These are phyloP conservation scores for Mrakia frigida DNA, from an alignment of 768 basidiomycete species.

Conservation along the genomic window DNA sequence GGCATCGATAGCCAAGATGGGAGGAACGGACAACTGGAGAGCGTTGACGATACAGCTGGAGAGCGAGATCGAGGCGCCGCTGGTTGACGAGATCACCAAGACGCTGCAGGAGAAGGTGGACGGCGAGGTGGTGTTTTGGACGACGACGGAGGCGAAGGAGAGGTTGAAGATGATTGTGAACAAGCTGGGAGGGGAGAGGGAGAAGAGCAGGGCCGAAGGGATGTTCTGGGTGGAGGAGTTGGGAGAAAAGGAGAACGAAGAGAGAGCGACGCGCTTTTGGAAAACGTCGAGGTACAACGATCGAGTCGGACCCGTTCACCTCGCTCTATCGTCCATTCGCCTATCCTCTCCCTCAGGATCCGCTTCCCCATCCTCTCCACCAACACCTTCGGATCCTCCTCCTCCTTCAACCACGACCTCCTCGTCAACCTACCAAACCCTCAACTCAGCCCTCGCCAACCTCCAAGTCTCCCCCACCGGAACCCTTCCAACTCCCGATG, in stretches of 20 bases:
- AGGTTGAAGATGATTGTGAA: slow-evolving; percentile 69
- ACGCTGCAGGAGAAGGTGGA: neutral
- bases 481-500: too few relatives aligned
- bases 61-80: slow-evolving; percentile 64
- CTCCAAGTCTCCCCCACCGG: neutral
- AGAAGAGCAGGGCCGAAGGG: slow-evolving; percentile 60
- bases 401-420: neutral
- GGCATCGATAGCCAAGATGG: slow-evolving; percentile 32
- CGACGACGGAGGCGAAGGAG: slow-evolving; percentile 67
- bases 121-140: slow-evolving; percentile 62
- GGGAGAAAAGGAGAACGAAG: slow-evolving; percentile 42
- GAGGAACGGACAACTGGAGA: slow-evolving; percentile 55
- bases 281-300: slow-evolving; percentile 55
- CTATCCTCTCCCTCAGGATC: slow-evolving; percentile 50
- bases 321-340: slow-evolving; percentile 52
- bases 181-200: slow-evolving; percentile 69
- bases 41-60: slow-evolving; percentile 66
- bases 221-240: slow-evolving; percentile 50
- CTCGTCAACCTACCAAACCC: slow-evolving; percentile 3
- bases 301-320: slow-evolving; percentile 53
- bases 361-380: slow-evolving; percentile 33
- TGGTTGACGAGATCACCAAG: slow-evolving; percentile 54
- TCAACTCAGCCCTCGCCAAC: slow-evolving; percentile 12
- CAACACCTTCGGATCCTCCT: neutral
- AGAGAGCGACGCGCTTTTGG: slow-evolving; percentile 53